Evolutionary conservation across 2,329 filamentous ascomycete genomes (phyloP), one percentile per base, ranked within the genome.

Genomic region (Paradendryphiella salina): DNA sequence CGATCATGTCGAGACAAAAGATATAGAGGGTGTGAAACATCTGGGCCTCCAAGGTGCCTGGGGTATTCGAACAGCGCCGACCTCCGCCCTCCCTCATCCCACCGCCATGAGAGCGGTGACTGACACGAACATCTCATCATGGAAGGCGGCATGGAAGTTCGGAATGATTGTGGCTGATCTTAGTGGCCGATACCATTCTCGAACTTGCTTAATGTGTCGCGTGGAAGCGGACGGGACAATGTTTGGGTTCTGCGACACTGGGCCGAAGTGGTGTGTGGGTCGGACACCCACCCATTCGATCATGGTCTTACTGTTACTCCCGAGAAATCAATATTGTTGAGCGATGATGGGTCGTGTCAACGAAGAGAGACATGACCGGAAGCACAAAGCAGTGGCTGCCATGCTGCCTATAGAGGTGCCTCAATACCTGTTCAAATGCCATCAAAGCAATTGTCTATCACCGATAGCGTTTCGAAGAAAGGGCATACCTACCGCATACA

Each of bases 171-270:
- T 53, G 34, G 49, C 36, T 38, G 53, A 47, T 46, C 40, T 45
- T 59, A 50, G 46, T 40, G 52, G 37, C 43, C 21, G 34, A 28
- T 52, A 31, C 46, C 50, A 59, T 46, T 47, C 55, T 46, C 26
- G 50, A 57, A 52, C 21, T 20, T 46, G 62, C 59, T 48, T 69
- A 59, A 61, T 53, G 48, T 54, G 57, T 69, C 68, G 69, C 69
- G 70, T 71, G 70, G 69, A 71, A 67, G 63, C 68, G 68, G 69
- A 64, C 57, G 50, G 39, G 51, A 34, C 34, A 42, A 52, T 50
- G 44, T 42, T 15, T 57, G 52, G 50, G 39, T 46, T 51, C 49
- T 70, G 63, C 55, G 58, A 69, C 63, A 52, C 61, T 64, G 60
- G 44, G 57, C 50, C 56, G 45, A 31, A 49, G 38, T 56, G 40